Percentiles rank a stretch among this genome's conserved stretches.
Conservation (phyloP, 192 early-diverging fungal species). For the Coemansia pectinata region DNA sequence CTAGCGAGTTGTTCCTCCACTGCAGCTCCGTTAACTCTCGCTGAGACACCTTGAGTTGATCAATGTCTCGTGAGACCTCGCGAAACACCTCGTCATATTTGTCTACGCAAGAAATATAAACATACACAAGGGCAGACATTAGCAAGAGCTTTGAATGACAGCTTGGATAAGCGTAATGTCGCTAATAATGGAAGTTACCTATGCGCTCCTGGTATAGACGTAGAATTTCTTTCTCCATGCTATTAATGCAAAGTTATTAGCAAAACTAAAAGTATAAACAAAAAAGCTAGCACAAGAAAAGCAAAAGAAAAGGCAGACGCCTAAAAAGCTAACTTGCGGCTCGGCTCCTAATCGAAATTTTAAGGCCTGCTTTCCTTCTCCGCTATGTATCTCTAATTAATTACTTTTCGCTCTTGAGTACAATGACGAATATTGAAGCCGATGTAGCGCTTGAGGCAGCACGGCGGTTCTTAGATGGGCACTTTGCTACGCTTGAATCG, state of each 20-base stretch:
- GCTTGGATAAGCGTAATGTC: background rate
- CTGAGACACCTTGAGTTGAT: conserved; percentile 45
- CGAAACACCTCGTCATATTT: conserved; percentile 52
- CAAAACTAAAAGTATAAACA: background rate
- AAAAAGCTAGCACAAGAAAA: background rate
- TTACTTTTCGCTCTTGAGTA: background rate
- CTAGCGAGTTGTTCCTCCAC: conserved; percentile 44
- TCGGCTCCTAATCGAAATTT: background rate
- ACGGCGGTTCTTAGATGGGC: conserved; percentile 37
- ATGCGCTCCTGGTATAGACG: conserved; percentile 53
- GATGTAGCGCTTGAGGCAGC: conserved; percentile 9
- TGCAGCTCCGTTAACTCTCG: conserved; percentile 43
- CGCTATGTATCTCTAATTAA: background rate
- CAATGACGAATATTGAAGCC: background rate
- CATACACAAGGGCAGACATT: background rate
- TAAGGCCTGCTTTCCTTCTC: background rate
- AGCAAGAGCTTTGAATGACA: background rate
- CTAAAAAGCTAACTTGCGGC: background rate
- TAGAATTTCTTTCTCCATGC: conserved; percentile 53
- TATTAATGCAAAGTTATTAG: background rate
- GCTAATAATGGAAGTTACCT: conserved; percentile 23
- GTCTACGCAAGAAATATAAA: conserved; percentile 22
- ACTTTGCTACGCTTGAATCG: conserved; percentile 46
- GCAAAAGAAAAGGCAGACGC: background rate
- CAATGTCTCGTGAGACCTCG: conserved; percentile 40